Percentiles rank a stretch among this genome's conserved stretches.
Conservation (phyloP, 2,329 filamentous ascomycete genomes). For the Botrytis pseudocinerea region DNA sequence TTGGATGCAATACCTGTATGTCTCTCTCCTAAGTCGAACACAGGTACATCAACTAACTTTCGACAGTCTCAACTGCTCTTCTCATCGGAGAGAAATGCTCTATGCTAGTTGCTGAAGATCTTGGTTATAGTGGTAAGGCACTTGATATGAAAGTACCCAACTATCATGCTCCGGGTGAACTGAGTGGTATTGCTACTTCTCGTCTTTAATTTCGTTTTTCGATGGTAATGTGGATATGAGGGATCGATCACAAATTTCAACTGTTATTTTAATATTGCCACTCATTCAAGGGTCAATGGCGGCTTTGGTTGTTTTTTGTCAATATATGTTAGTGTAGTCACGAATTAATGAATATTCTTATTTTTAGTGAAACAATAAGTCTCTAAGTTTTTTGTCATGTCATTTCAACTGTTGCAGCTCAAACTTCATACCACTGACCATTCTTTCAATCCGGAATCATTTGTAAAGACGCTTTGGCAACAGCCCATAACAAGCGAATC, state of each 20-base stretch:
- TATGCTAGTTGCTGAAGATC: conserved; percentile 44
- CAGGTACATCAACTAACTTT: conserved; percentile 38
- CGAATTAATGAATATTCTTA: not conserved
- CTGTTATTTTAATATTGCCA: not conserved
- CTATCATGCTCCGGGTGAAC: conserved; percentile 58
- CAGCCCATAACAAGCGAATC: not conserved
- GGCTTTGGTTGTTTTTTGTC: too few species aligned
- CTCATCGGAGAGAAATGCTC: conserved; percentile 47
- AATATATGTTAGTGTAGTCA: not conserved
- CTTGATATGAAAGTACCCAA: conserved; percentile 74
- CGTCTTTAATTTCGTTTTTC: conserved; percentile 13
- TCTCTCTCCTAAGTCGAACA: conserved; percentile 25
- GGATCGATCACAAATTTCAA: not conserved
- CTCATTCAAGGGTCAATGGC: not conserved
- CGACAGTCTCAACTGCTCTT: conserved; percentile 57
- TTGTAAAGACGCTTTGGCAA: not conserved
- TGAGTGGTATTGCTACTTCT: conserved; percentile 17
- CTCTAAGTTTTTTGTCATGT: not conserved
- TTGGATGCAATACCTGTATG: conserved; percentile 48
- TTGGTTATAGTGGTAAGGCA: conserved; percentile 55
- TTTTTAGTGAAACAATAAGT: fast-evolving
- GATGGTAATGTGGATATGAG: not conserved
- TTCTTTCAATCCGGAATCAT: fast-evolving
- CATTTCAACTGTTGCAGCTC: not conserved
- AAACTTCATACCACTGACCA: not conserved